These are phyloP conservation scores for Prunella vulgaris DNA, from an alignment of 257 asterid genomes.

Conservation along the genomic window DNA sequence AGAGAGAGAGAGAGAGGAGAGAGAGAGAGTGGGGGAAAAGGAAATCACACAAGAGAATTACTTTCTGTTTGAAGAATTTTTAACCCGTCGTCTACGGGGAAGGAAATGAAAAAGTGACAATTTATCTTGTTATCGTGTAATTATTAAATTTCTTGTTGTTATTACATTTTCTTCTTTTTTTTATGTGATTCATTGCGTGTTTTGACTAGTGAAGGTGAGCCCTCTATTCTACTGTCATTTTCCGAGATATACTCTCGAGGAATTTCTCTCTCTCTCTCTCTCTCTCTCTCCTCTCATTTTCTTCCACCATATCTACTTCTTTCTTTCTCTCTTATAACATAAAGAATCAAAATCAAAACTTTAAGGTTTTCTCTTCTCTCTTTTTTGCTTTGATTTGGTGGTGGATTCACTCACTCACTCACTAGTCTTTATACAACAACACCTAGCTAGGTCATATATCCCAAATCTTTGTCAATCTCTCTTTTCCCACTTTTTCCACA, in stretches of 20 bases:
- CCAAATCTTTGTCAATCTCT: not conserved
- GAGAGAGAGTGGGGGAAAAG: slow-evolving; percentile 31
- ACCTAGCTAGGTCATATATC: slow-evolving; percentile 11
- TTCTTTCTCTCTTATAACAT: not conserved
- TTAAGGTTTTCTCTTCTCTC: not conserved
- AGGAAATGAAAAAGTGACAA: slow-evolving; percentile 44
- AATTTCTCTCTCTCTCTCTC: slow-evolving; percentile 32
- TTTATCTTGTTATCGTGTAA: slow-evolving; percentile 28
- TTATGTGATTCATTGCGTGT: slow-evolving; percentile 26
- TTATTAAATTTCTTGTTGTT: not conserved
- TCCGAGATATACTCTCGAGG: slow-evolving; percentile 83
- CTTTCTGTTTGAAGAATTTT: slow-evolving; percentile 46
- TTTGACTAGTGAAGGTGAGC: slow-evolving; percentile 50
- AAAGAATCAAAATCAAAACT: not conserved
- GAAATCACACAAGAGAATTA: slow-evolving; percentile 34
- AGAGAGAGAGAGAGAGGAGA: slow-evolving; percentile 26
- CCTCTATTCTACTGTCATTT: slow-evolving; percentile 67
- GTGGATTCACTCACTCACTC: not conserved
- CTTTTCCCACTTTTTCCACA: not conserved
- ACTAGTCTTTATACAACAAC: slow-evolving; percentile 1
- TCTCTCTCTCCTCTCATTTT: slow-evolving; percentile 11
- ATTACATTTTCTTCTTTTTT: not conserved
- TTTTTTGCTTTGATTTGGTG: slow-evolving; percentile 14
- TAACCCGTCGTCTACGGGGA: slow-evolving; percentile 81
- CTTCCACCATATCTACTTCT: not conserved